phyloP scores from a whole-genome alignment of 306 rosid species.

The Hippophae rhamnoides region DNA sequence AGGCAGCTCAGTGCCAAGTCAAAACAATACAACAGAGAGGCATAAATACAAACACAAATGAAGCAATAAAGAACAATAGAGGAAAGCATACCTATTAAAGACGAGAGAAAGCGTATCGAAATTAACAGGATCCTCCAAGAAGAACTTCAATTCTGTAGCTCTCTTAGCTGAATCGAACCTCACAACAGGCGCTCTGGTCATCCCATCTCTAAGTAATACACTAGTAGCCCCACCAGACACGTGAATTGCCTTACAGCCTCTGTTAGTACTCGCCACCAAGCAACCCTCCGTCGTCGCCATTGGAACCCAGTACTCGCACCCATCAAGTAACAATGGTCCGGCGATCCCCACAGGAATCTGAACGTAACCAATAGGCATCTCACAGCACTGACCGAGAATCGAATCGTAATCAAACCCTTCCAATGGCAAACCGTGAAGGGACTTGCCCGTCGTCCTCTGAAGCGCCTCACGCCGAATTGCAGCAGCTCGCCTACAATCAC shows the following conservation, averaged over 20 bases:
- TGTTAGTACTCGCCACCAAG: slow-evolving; percentile 66
- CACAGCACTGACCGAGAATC: slow-evolving; percentile 77
- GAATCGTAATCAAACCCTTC: slow-evolving; percentile 70
- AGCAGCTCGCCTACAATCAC: slow-evolving; percentile 19
- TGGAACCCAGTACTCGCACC: slow-evolving; percentile 57
- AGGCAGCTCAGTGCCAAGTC: too few relatives aligned
- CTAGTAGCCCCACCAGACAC: slow-evolving; percentile 65
- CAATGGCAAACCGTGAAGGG: slow-evolving; percentile 41
- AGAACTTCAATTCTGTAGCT: slow-evolving; percentile 58
- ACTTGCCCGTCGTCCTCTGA: slow-evolving; percentile 40
- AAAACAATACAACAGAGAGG: too few relatives aligned
- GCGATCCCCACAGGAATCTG: slow-evolving; percentile 89
- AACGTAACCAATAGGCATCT: slow-evolving; percentile 71
- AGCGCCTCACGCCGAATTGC: slow-evolving; percentile 39
- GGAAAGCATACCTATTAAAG: slow-evolving; percentile 42
- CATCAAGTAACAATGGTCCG: slow-evolving; percentile 67
- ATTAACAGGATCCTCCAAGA: slow-evolving; percentile 49
- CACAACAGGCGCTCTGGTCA: slow-evolving; percentile 83
- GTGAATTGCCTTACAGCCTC: slow-evolving; percentile 73
- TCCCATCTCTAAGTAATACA: slow-evolving; percentile 51
- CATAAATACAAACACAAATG: background rate
- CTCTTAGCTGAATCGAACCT: slow-evolving; percentile 50
- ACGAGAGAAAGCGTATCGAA: slow-evolving; percentile 43
- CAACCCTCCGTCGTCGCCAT: slow-evolving; percentile 90
- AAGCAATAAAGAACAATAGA: background rate